These are phyloP conservation scores for Periconia digitata DNA, from an alignment of 2,329 filamentous ascomycete species.

Conservation along the genomic window DNA sequence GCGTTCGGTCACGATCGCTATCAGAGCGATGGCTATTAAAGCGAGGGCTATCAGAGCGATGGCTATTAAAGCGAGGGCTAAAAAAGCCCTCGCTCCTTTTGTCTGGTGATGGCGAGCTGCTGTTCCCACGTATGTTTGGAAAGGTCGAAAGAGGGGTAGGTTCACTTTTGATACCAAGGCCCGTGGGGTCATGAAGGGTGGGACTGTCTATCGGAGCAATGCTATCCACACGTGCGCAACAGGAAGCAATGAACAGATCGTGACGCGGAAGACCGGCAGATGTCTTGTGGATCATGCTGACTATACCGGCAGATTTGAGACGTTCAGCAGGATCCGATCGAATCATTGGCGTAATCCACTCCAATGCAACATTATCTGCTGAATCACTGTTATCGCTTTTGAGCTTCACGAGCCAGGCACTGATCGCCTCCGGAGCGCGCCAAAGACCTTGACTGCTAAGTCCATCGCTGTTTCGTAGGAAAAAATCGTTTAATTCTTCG, in stretches of 20 bases:
- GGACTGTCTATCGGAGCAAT: constrained; percentile 4
- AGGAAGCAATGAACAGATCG: constrained; percentile 12
- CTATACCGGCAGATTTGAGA: constrained; percentile 2
- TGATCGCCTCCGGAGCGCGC: constrained; percentile 13
- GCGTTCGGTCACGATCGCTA: too few species aligned
- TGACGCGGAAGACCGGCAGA: neutral
- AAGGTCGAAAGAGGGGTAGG: neutral
- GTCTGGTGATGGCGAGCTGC: too few species aligned
- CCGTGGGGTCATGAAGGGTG: constrained; percentile 2
- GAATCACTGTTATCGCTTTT: constrained; percentile 12
- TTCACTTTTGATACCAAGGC: constrained; percentile 8
- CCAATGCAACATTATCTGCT: constrained; percentile 15
- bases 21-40: too few species aligned
- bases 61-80: too few species aligned
- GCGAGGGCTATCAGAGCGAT: too few species aligned
- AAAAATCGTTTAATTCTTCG: constrained; percentile 13
- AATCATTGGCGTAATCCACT: constrained; percentile 21
- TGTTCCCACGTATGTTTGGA: too few species aligned
- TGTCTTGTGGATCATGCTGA: constrained; percentile 11
- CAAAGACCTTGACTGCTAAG: constrained; percentile 14
- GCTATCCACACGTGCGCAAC: constrained; percentile 16
- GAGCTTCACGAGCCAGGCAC: constrained; percentile 15
- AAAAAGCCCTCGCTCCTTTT: too few species aligned
- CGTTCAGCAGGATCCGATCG: constrained; percentile 2
- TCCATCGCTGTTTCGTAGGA: constrained; percentile 3